Base-by-base conservation (phyloP, 345 rosid species). In the Sisymbrium altissimum region DNA sequence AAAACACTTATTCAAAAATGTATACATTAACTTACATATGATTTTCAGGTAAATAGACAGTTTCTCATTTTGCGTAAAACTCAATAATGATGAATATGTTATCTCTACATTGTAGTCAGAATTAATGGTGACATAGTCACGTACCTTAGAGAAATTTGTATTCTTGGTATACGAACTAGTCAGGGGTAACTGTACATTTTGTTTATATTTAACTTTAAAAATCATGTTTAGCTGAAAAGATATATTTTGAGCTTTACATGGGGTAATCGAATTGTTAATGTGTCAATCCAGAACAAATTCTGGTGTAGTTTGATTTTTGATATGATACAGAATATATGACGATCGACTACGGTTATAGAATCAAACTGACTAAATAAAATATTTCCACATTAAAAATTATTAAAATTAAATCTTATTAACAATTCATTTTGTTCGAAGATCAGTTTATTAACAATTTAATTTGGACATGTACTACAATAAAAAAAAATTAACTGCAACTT, bases 1-100 rank as follows among this genome's bases (percentile, higher is more conserved):
- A 43, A 58, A 15, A 33, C 7, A 64, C 35, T 53, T 63, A 44
- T 15, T 61, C 6, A 35, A 43, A 45, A 12, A 43, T 33, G 15
- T 68, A 33, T 44, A 40, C 62, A 63, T 63, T 69, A 69, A 69
- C 39, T 63, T 67, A 77, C 69, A 55, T 46, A 49, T 71, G 68
- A 71, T 71, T 65, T 23, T 49, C 72, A 77, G 66, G 72, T 45
- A 58, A 77, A 76, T 36, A 70, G 65, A 76, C 67, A 76, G 80
- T 69, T 70, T 64, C 76, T 56, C 66, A 55, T 63, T 64, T 64
- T 45, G 66, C 32, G 76, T 56, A 77, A 48, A 46, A 4, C 62
- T 23, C 46, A 70, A 63, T 54, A 76, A 35, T 54, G 41, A 54
- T 75, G 64, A 52, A 40, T 50, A 67, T 30, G 36, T 9, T 18